Evolutionary conservation across 164 flowering plant species (phyloP).

Genomic region (Nymphaea thermarum): DNA sequence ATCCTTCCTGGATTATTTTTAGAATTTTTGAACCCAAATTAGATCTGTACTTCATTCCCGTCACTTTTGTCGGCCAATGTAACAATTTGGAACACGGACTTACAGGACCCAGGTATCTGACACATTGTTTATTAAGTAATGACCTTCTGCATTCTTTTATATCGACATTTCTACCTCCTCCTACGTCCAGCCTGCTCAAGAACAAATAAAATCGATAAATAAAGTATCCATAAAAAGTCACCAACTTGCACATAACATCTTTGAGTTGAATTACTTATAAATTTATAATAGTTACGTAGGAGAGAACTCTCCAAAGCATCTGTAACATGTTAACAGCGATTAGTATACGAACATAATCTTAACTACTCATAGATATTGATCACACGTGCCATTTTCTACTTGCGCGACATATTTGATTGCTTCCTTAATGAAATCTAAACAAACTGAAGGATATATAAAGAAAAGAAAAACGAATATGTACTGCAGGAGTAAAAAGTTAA

Average conservation of each 20-base stretch:
- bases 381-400: neutral
- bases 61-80: neutral
- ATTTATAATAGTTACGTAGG: neutral
- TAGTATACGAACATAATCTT: too few species aligned
- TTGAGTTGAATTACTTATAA: neutral
- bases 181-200: constrained; percentile 75
- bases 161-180: constrained; percentile 76
- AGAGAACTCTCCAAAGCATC: neutral
- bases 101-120: constrained; percentile 94
- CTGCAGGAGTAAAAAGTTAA: too few species aligned
- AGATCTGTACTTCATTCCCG: too few species aligned
- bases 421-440: too few species aligned
- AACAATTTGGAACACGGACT: constrained; percentile 8
- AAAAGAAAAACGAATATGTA: too few species aligned
- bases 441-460: too few species aligned
- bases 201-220: neutral
- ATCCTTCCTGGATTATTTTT: too few species aligned
- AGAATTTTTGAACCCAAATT: too few species aligned
- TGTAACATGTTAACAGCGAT: neutral
- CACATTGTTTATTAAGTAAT: constrained; percentile 64
- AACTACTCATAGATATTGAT: neutral
- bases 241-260: neutral
- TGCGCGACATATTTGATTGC: neutral
- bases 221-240: too few species aligned
- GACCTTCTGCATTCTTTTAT: constrained; percentile 66